Base-by-base conservation (phyloP, 768 basidiomycete genomes). In the Punctularia strigosozonata region DNA sequence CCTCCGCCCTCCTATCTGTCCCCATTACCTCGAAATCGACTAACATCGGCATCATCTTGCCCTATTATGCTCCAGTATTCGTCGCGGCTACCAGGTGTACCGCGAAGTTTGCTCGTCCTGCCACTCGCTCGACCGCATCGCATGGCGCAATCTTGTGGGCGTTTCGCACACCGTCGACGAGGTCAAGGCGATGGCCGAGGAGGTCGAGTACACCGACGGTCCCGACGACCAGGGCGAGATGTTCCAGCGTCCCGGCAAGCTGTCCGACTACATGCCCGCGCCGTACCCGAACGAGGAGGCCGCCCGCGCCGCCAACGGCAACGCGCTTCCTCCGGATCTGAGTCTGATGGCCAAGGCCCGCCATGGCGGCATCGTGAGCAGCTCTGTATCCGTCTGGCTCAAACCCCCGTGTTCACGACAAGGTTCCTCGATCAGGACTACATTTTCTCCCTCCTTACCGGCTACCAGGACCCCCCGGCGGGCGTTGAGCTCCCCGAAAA, bases 221-320 rank as follows among this genome's bases (percentile, higher is more conserved):
- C 95, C 95, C 36, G 77, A 97, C 58, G 80, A 80, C 47, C 67
- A 84, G 48, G 95, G 95, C 49, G 90, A 97, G 64, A 98, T 95
- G 92, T 99, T 97, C 75, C 79, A 89, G 65, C 74, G 95, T 39
- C 95, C 95, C 10, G 95, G 95, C 63, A 99, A 99, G 64, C 81
- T 98, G 42, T 79, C 95, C 26, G 95, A 99, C 60, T 98, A 97
- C 64, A 68, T 99, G 71, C 95, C 94, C 40, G 56, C 71, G 33
- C 89, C 95, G 31, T 99, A 99, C 66, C 77, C 92, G 48, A 99
- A 99, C 54, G 94, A 98, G 47, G 90, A 97, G 68, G 94, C 95
- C 49, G 90, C 95, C 36, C 75, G 95, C 49, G 84, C 94, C 41
- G 71, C 80, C 41, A 99, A 99, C 61, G 85, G 69, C 43, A 95